Evolutionary conservation across 345 rosid genomes (phyloP), one percentile per base, ranked within the genome.

Genomic region (Melastoma malabathricum): DNA sequence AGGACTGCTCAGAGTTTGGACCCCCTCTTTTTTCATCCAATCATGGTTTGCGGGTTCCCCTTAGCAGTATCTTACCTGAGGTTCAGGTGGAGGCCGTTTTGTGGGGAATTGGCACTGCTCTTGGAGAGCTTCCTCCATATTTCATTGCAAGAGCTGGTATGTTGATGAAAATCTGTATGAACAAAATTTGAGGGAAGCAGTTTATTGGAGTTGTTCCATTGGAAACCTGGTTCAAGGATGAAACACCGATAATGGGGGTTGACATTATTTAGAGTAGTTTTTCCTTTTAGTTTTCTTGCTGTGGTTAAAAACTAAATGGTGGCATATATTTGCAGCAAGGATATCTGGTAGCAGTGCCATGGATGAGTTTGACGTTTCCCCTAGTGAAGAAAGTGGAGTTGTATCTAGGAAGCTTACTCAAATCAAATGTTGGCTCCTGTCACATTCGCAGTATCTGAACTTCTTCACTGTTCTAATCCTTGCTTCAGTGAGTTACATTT

Each of bases 61-160:
- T 92, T 50, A 67, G 84, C 61, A 87, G 95, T 79, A 70, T 89
- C 66, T 52, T 89, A 75, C 93, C 93, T 13, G 84, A 93, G 71
- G 78, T 93, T 41, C 97, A 93, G 60, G 1, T 88, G 23, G 99
- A 93, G 71, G 95, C 92, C 44, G 58, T 85, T 58, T 62, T 92
- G 47, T 92, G 99, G 99, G 99, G 99, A 38, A n/a, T 92, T 51
- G 99, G 99, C 61, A 93, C 99, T 18, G 97, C 97, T 41, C 94
- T 93, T 44, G 99, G 99, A 47, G 99, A 93, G 71, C 97, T 93
- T 73, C 99, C 99, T 72, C 99, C 99, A 19, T 93, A 88, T 84
- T 93, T 93, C 67, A 85, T 93, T 66, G 85, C 99, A 58, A 83
- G 97, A 57, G 99, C 99, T 63, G 98, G 98, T 92, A 62, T 20